Conservation (phyloP, 352 stramenopile genomes). For the Pythium volutum region DNA sequence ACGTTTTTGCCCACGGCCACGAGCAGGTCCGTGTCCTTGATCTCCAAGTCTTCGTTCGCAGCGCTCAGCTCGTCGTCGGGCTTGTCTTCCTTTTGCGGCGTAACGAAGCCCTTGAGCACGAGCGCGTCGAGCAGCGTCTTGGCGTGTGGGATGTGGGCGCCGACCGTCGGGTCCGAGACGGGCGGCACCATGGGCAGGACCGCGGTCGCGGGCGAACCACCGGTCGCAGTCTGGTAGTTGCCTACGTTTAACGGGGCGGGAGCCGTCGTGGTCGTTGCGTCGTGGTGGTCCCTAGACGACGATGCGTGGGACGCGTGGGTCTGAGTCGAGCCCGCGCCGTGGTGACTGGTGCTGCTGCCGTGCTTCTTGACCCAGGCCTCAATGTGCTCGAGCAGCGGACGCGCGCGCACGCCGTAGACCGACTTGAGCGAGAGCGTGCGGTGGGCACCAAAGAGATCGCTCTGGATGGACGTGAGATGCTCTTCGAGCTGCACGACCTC, state of each 20-base stretch:
- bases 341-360: background rate
- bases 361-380: background rate
- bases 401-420: background rate
- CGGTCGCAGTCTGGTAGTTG: background rate
- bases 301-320: background rate
- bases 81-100: constrained; percentile 30
- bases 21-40: constrained; percentile 42
- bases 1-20: constrained; percentile 36
- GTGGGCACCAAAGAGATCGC: background rate
- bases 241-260: background rate
- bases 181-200: background rate
- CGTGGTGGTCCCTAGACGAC: background rate
- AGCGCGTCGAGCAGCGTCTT: constrained; percentile 26
- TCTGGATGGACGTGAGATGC: constrained; percentile 3
- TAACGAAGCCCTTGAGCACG: constrained; percentile 27
- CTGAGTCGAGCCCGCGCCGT: background rate
- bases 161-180: background rate
- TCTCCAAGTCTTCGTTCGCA: constrained; percentile 33
- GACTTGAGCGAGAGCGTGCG: background rate
- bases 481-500: constrained; percentile 6
- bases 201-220: background rate
- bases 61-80: constrained; percentile 32
- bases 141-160: constrained; percentile 2
- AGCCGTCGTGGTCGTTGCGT: background rate
- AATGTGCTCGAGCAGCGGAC: constrained; percentile 4